Evolutionary conservation across 495 filamentous ascomycete species (phyloP).

Genomic region (Trichocladium antarcticum): DNA sequence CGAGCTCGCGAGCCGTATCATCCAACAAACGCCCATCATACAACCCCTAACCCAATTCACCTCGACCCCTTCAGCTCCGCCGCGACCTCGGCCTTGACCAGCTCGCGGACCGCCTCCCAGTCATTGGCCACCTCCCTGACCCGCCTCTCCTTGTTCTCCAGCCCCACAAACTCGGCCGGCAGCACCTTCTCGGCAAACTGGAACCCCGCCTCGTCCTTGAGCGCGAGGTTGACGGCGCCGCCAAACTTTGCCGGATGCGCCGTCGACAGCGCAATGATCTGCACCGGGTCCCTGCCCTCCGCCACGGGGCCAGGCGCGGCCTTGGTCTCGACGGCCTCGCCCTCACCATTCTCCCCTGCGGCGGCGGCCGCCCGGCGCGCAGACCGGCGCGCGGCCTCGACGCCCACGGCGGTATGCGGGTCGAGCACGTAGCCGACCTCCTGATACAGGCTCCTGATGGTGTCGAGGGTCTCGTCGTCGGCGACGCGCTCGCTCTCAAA

Average conservation of each 20-base stretch:
- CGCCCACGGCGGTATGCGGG: slow-evolving; percentile 81
- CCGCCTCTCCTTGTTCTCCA: slow-evolving; percentile 54
- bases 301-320: too few species aligned
- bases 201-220: slow-evolving; percentile 55
- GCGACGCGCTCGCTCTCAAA: slow-evolving; percentile 79
- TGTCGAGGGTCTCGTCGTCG: slow-evolving; percentile 63
- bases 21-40: neutral
- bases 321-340: too few species aligned
- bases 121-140: slow-evolving; percentile 44
- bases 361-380: slow-evolving; percentile 26
- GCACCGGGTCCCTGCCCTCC: too few species aligned
- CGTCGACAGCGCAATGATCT: slow-evolving; percentile 70
- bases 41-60: neutral
- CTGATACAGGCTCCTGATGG: slow-evolving; percentile 56
- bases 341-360: slow-evolving; percentile 28
- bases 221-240: slow-evolving; percentile 61
- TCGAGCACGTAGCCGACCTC: slow-evolving; percentile 69
- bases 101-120: slow-evolving; percentile 41
- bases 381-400: slow-evolving; percentile 58
- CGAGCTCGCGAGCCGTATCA: neutral
- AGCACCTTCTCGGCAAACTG: slow-evolving; percentile 60
- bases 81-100: slow-evolving; percentile 40
- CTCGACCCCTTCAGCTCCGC: slow-evolving; percentile 33
- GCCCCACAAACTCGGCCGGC: slow-evolving; percentile 63
- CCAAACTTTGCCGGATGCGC: slow-evolving; percentile 93